Base-by-base conservation (phyloP, 2,329 filamentous ascomycete genomes). In the Tothia fuscella region DNA sequence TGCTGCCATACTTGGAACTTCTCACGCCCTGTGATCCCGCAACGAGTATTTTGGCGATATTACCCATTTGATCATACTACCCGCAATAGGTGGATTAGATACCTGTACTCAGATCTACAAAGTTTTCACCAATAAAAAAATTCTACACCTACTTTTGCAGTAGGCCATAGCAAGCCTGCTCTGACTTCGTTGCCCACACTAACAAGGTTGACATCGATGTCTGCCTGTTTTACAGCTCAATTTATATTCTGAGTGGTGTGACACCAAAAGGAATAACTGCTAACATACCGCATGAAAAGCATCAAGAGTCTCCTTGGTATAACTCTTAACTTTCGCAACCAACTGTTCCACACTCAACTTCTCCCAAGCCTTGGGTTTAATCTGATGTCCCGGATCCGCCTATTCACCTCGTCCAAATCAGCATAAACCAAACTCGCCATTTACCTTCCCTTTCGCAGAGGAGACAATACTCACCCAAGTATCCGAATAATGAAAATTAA, bases 181-280 rank as follows among this genome's bases (percentile, higher is more conserved):
- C 73, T 72, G 55, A 86, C 84, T 54, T 85, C 81, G 52, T 86
- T 86, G 19, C 81, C 81, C 48, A 86, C 78, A 13, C 75, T 78
- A 38, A 85, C 70, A 38, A 85, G 76, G 2, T 66, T 62, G 0
- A 80, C 71, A 3, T 65, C 57, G 17, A 82, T 64, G 3, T 67
- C 67, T 13, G 29, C n/a, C n/a, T n/a, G n/a, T n/a, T n/a, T n/a
- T n/a, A n/a, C n/a, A n/a, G n/a, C 26, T 14, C 13, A 14, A 29
- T n/a, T n/a, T n/a, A 29, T 10, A 29, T 10, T 10, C 10, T 29
- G 10, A 29, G 26, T 29, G 10, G 26, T 14, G 13, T 10, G 13
- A 10, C 26, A 29, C 26, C 26, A 29, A 29, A 10, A 10, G 26
- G 10, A 29, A 29, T 10, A 29, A 29, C 26, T 10, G 10, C 26